A percentile compares a stretch with the other conserved stretches of the same genome.
Conservation (phyloP, 225 moss, liverwort and hornwort species). For the Bryoerythrophyllum caledonicum region DNA sequence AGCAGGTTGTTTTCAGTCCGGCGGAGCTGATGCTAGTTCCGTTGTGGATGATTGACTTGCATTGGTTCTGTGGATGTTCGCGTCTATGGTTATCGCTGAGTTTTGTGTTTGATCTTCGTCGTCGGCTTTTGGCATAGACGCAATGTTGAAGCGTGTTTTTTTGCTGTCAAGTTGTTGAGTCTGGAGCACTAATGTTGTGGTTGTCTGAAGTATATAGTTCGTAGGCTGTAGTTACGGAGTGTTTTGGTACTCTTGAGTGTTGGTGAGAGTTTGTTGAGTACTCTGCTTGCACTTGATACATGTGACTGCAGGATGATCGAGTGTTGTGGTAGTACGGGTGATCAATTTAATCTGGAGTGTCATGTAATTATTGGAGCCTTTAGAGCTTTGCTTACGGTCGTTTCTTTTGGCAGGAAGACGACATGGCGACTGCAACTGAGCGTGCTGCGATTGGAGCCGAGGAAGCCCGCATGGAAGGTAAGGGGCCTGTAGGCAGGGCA, state of each 20-base stretch:
- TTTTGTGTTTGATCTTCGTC: not conserved
- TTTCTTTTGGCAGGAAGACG: not conserved
- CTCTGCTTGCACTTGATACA: not conserved
- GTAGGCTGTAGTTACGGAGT: not conserved
- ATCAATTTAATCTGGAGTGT: not conserved
- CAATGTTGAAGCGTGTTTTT: too few species aligned
- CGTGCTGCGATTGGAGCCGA: constrained; percentile 41
- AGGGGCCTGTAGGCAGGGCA: constrained; percentile 30
- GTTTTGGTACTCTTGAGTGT: not conserved
- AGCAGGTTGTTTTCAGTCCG: not conserved
- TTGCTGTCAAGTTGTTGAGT: not conserved
- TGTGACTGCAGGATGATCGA: not conserved
- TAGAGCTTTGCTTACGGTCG: not conserved
- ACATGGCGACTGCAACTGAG: constrained; percentile 42
- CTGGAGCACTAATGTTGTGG: not conserved
- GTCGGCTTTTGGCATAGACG: not conserved
- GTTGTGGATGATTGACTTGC: not conserved
- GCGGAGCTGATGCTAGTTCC: not conserved
- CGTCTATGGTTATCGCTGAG: not conserved
- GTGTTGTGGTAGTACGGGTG: not conserved
- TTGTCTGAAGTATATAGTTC: not conserved
- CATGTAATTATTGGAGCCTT: not conserved
- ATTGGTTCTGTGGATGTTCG: not conserved
- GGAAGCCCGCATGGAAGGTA: constrained; percentile 43
- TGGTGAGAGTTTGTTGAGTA: not conserved